A percentile compares a stretch with the other conserved stretches of the same genome.
These are phyloP conservation scores for Camelina laxa DNA, from an alignment of 345 rosid genomes.

Conservation along the genomic window DNA sequence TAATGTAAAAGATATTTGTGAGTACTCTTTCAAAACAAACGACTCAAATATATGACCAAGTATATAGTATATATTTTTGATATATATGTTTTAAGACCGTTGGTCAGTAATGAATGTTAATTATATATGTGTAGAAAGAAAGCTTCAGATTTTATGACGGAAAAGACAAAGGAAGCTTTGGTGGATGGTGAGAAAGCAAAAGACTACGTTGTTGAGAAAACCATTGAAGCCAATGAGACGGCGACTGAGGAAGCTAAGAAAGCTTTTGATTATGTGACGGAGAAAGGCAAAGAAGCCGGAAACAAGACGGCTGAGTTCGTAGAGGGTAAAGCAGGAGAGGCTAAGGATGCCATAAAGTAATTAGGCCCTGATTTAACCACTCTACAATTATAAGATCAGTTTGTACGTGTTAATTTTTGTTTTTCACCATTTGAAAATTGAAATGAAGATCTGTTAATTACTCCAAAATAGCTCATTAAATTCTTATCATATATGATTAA, in stretches of 20 bases:
- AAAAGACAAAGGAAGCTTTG: conserved; percentile 38
- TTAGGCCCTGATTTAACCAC: background rate
- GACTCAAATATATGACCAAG: background rate
- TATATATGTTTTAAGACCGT: background rate
- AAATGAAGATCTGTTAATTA: background rate
- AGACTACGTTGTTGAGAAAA: conserved; percentile 38
- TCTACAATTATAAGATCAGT: background rate
- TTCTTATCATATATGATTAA: background rate
- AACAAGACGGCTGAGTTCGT: conserved; percentile 32
- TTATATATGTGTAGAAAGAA: conserved; percentile 22
- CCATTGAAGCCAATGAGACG: conserved; percentile 9
- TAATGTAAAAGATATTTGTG: background rate
- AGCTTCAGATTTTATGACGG: conserved; percentile 40
- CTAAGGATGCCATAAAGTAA: conserved; percentile 33
- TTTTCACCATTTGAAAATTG: too few species aligned
- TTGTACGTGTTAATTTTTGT: background rate
- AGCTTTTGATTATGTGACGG: conserved; percentile 37
- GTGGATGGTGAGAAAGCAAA: conserved; percentile 41
- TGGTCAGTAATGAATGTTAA: background rate
- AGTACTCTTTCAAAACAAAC: background rate
- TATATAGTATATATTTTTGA: too few species aligned
- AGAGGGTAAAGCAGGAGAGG: conserved; percentile 38
- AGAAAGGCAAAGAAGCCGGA: conserved; percentile 47
- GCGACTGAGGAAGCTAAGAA: conserved; percentile 27
- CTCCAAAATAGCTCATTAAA: background rate